Conservation (phyloP, 495 filamentous ascomycete genomes). For the Lophium mytilinum region DNA sequence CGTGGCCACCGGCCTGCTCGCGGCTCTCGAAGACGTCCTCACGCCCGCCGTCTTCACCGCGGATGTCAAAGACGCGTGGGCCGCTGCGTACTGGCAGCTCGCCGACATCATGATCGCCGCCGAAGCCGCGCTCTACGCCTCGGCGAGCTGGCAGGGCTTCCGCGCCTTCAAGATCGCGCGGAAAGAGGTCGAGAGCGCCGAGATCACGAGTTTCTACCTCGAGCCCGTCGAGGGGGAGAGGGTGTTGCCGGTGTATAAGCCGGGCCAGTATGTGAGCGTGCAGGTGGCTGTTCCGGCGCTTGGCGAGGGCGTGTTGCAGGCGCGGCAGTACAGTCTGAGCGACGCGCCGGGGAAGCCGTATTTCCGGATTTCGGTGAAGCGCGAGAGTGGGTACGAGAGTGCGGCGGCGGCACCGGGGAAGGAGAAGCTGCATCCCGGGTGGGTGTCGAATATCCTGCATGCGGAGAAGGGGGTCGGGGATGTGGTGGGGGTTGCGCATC, state of each 20-base stretch:
- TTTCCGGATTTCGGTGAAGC: constrained; percentile 67
- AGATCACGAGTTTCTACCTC: constrained; percentile 66
- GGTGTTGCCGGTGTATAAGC: constrained; percentile 51
- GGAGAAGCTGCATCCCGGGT: constrained; percentile 42
- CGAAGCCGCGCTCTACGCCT: constrained; percentile 53
- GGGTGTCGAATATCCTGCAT: constrained; percentile 64
- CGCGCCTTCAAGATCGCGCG: constrained; percentile 56
- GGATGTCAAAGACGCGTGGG: constrained; percentile 62
- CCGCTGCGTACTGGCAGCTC: constrained; percentile 59
- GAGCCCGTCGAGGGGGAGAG: constrained; percentile 50
- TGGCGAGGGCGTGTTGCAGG: constrained; percentile 44
- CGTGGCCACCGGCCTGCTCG: constrained; percentile 59
- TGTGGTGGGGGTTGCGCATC: constrained; percentile 54
- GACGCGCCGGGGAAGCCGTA: constrained; percentile 49
- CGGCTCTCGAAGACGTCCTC: constrained; percentile 58
- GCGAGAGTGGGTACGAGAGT: constrained; percentile 46
- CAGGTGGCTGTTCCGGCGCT: constrained; percentile 50
- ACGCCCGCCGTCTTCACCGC: constrained; percentile 54
- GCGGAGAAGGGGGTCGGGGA: constrained; percentile 51
- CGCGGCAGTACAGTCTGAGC: constrained; percentile 66
- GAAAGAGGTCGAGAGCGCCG: constrained; percentile 53
- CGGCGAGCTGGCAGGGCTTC: constrained; percentile 56
- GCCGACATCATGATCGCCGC: constrained; percentile 61
- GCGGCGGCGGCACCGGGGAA: constrained; percentile 17
- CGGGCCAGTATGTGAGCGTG: constrained; percentile 65